phyloP scores from a whole-genome alignment of 805 yeast species.

The Ogataea corticis region DNA sequence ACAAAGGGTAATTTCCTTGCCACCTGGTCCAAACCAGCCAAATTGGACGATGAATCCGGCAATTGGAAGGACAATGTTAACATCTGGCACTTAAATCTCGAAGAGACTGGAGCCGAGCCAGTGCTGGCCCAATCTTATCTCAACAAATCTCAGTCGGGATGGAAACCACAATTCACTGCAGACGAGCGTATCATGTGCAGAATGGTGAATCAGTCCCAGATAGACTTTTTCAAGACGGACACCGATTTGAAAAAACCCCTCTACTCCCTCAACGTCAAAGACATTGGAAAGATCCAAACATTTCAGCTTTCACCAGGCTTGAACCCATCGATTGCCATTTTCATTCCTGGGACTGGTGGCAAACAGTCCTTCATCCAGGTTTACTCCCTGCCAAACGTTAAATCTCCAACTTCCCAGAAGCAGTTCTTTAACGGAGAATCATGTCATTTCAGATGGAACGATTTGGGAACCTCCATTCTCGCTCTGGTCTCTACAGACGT shows the following conservation, averaged over 20 bases:
- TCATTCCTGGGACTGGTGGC: slow-evolving; percentile 82
- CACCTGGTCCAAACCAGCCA: slow-evolving; percentile 87
- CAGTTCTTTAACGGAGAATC: slow-evolving; percentile 94
- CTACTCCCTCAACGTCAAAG: slow-evolving; percentile 58
- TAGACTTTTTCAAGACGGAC: slow-evolving; percentile 62
- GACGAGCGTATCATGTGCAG: slow-evolving; percentile 76
- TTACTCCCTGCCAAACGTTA: slow-evolving; percentile 74
- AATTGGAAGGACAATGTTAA: slow-evolving; percentile 78
- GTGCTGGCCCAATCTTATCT: slow-evolving; percentile 52
- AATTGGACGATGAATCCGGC: slow-evolving; percentile 63
- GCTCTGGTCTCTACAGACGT: slow-evolving; percentile 96
- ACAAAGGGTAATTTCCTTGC: slow-evolving; percentile 80
- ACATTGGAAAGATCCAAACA: slow-evolving; percentile 43
- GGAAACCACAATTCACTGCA: slow-evolving; percentile 88
- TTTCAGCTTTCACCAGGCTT: slow-evolving; percentile 83
- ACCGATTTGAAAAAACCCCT: slow-evolving; percentile 50
- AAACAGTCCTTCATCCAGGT: slow-evolving; percentile 88
- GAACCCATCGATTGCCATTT: slow-evolving; percentile 87
- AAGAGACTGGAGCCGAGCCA: slow-evolving; percentile 2
- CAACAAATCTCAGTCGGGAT: slow-evolving; percentile 81
- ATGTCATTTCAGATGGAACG: slow-evolving; percentile 91
- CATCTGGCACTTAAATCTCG: slow-evolving; percentile 57
- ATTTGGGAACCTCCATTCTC: slow-evolving; percentile 87
- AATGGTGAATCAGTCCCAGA: slow-evolving; percentile 50
- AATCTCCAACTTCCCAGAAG: slow-evolving; percentile 79